Percentiles rank a stretch among this genome's conserved stretches.
Evolutionary conservation across 352 stramenopile species (phyloP).

Genomic region (Globisporangium megalacanthum): DNA sequence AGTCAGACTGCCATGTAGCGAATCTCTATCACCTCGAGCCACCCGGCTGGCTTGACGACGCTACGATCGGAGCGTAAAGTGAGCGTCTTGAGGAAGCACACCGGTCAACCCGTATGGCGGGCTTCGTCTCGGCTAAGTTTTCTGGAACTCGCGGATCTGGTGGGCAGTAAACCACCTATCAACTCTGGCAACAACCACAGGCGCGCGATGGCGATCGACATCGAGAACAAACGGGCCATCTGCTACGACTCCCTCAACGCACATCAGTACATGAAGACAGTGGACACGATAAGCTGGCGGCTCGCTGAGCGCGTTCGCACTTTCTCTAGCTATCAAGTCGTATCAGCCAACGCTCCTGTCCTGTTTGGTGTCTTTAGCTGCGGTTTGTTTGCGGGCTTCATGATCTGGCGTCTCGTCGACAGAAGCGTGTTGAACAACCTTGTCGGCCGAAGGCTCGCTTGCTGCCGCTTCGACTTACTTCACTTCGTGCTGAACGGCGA

Average conservation of each 20-base stretch:
- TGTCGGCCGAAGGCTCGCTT: neutral
- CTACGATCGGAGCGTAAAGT: neutral
- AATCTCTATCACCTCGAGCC: neutral
- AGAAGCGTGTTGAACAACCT: neutral
- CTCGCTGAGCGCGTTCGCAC: neutral
- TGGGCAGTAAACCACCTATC: neutral
- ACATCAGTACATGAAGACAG: neutral
- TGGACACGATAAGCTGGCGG: neutral
- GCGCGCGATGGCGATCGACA: neutral
- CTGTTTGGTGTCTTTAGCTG: neutral
- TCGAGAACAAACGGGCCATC: neutral
- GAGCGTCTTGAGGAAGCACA: neutral
- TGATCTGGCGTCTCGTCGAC: neutral
- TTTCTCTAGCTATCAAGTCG: neutral
- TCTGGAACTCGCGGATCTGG: neutral
- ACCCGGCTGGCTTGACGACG: neutral
- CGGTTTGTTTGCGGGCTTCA: neutral
- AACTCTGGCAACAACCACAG: neutral
- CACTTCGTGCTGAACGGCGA: neutral
- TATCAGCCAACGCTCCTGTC: neutral
- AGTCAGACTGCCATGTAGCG: neutral
- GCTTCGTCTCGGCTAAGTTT: no score
- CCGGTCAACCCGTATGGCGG: no score
- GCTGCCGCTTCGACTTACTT: neutral
- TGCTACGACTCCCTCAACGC: neutral